Percentiles rank a stretch among this genome's conserved stretches.
These are phyloP conservation scores for Barnettozyma sp. DNA, from an alignment of 805 yeast species.

Conservation along the genomic window DNA sequence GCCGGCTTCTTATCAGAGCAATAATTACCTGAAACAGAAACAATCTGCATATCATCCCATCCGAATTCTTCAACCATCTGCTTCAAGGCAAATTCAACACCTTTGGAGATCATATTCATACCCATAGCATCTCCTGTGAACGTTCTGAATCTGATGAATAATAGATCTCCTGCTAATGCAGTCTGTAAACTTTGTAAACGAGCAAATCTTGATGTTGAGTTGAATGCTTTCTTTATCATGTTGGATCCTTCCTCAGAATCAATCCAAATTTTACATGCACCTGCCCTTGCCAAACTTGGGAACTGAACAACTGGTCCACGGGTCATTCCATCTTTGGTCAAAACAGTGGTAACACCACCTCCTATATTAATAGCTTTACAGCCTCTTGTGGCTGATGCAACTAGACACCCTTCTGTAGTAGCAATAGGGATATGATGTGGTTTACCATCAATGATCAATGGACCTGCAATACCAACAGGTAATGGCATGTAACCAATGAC, in stretches of 20 bases:
- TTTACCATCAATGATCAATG: constrained; percentile 81
- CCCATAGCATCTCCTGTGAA: constrained; percentile 99
- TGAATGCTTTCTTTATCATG: constrained; percentile 78
- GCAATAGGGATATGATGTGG: constrained; percentile 97
- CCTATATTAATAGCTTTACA: constrained; percentile 97
- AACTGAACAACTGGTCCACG: constrained; percentile 97
- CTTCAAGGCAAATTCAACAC: constrained; percentile 82
- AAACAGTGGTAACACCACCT: constrained; percentile 89
- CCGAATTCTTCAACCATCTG: constrained; percentile 85
- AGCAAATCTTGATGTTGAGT: constrained; percentile 96
- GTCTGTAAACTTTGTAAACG: constrained; percentile 86
- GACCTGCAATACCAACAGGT: constrained; percentile 98
- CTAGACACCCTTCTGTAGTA: constrained; percentile 97
- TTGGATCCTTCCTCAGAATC: constrained; percentile 93
- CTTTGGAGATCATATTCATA: constrained; percentile 99
- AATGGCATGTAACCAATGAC: constrained; percentile 95
- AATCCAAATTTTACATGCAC: constrained; percentile 91
- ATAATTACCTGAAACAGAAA: constrained; percentile 94
- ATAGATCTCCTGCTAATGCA: constrained; percentile 86
- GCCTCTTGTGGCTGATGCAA: constrained; percentile 98
- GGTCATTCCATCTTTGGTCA: constrained; percentile 97
- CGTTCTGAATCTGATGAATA: constrained; percentile 92
- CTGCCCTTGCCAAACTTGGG: constrained; percentile 77
- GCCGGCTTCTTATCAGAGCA: constrained; percentile 98
- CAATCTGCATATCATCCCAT: constrained; percentile 87